Evolutionary conservation across 1,139 yeast genomes (phyloP), one percentile per base, ranked within the genome.

Genomic region (Nakaseomyces delphensis): DNA sequence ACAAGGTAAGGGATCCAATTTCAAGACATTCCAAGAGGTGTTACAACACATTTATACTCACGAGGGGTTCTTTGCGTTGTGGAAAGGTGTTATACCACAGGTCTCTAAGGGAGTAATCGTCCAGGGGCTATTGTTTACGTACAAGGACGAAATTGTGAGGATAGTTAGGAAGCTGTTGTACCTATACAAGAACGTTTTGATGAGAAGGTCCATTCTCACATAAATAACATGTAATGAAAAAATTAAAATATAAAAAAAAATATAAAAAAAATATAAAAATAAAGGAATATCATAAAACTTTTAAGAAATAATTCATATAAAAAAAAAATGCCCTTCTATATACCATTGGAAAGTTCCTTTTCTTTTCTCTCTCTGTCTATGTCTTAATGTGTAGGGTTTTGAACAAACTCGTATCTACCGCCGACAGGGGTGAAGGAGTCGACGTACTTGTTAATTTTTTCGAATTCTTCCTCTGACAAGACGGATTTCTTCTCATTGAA

Each of bases 31-130:
- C 60, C 74, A 74, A 41, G 70, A 73, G 29, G 80, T 79, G 3
- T 62, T 80, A 53, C 56, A 53, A 16, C 71, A 73, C 54, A 63
- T 79, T 47, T 69, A 69, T 55, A 57, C 63, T 48, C 59, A 64
- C 20, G 83, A 78, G 51, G 83, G 83, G 18, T 30, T 72, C 20
- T 42, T 50, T 14, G 74, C 82, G 0, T 64, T 82, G 45, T 85
- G 86, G 75, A 84, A 81, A 67, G 95, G 95, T 5, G 60, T 85
- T 38, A 76, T 79, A 7, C 95, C 95, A 5, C 95, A 85, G 62
- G 70, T 85, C 51, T 63, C 80, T 35, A 85, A 85, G 68, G 95
- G 94, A 2, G 83, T 85, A 3, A 64, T 85, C 43, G 95, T 85
- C 3, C 95, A 85, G 63, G 95, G 95, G 0, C 69, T 85, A 48